Percentiles rank a stretch among this genome's conserved stretches.
These are phyloP conservation scores for Talaromyces islandicus DNA, from an alignment of 2,329 filamentous ascomycete species.

Conservation along the genomic window DNA sequence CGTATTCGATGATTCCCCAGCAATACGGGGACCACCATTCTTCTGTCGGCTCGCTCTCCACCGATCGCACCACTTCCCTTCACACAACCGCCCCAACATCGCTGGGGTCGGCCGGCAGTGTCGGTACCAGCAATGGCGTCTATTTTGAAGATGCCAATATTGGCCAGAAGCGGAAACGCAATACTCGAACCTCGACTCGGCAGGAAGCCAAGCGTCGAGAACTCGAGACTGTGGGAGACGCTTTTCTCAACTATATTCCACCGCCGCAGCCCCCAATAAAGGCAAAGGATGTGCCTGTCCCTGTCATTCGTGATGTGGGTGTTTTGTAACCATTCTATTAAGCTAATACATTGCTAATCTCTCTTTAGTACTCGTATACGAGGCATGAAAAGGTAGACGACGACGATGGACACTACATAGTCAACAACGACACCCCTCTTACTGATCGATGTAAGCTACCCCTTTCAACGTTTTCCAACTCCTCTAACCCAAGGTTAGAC, in stretches of 20 bases:
- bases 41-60: slow-evolving; percentile 68
- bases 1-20: slow-evolving; percentile 69
- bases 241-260: slow-evolving; percentile 73
- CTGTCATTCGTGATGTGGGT: slow-evolving; percentile 55
- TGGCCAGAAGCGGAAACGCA: slow-evolving; percentile 87
- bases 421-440: slow-evolving; percentile 76
- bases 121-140: slow-evolving; percentile 45
- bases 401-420: slow-evolving; percentile 94
- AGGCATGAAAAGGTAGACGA: slow-evolving; percentile 77
- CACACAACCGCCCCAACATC: slow-evolving; percentile 89
- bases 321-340: background rate
- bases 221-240: slow-evolving; percentile 62
- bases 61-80: slow-evolving; percentile 75
- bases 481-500: slow-evolving; percentile 49
- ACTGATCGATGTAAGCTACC: slow-evolving; percentile 76
- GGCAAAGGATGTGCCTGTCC: slow-evolving; percentile 68
- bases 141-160: slow-evolving; percentile 63
- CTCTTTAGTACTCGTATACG: slow-evolving; percentile 38
- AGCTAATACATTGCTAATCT: slow-evolving; percentile 1
- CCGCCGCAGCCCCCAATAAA: slow-evolving; percentile 87
- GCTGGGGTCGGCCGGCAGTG: slow-evolving; percentile 58
- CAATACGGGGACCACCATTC: slow-evolving; percentile 57
- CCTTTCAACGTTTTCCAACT: slow-evolving; percentile 2
- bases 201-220: slow-evolving; percentile 78
- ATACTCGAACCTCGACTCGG: slow-evolving; percentile 70